Evolutionary conservation across 2,329 filamentous ascomycete genomes (phyloP), one percentile per base, ranked within the genome.

Genomic region (Pseudocercospora eumusae): DNA sequence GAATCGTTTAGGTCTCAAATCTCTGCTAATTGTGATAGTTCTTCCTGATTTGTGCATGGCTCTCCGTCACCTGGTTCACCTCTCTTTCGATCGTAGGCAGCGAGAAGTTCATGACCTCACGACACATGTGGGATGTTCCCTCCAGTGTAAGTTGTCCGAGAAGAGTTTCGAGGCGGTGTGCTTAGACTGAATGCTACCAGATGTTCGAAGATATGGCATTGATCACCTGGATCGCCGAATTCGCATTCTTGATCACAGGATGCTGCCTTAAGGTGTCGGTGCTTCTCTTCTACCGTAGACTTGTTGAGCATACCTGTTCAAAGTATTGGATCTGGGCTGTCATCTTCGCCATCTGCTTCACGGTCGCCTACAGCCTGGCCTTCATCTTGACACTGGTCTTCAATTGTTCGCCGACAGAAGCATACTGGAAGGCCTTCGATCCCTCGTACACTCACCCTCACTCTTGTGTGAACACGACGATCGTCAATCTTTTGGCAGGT

Each of bases 251-350:
- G n/a, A 15, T 74, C 25, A 72, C 69, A 47, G 71, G 69, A 11
- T 71, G 71, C 52, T 69, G 70, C 21, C 74, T 72, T 40, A 78
- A 78, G 62, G 68, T 77, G 18, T 76, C 75, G 0, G 71, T 77
- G 1, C 66, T 78, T 8, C 65, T 72, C n/a, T 80, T 81, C 67
- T 80, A 81, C 61, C 75, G 75, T 3, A 75, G 79, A 5, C 72
- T 81, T 9, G 74, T 76, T 8, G 62, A 63, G 5, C 74, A 73
- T 50, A 70, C 73, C 0, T 71, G 77, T 23, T 75, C 74, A 0
- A 70, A 65, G 36, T 65, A 60, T 11, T 80, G 78, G 65, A 71
- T 76, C 1, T 75, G 73, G 59, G 74, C 73, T 13, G 72, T 79
- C 3, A 75, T 74, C 63, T 70, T 61, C 7, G 72, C 70, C 7